These are phyloP conservation scores for Plasmodium gallinaceum DNA, from an alignment of 169 alveolate species.

Conservation along the genomic window DNA sequence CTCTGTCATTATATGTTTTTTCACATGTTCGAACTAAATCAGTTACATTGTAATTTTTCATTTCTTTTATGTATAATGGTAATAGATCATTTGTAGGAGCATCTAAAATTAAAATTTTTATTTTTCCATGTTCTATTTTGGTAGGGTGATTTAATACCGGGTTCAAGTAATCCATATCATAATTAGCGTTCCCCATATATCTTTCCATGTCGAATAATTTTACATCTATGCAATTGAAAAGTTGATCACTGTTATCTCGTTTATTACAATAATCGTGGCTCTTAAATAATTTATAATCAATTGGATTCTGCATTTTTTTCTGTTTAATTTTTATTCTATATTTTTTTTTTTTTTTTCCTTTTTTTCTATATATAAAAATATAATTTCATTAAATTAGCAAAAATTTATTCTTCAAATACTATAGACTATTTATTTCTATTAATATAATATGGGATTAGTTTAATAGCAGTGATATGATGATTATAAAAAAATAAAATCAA, in stretches of 20 bases:
- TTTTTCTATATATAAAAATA: too few relatives aligned
- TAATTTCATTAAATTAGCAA: too few relatives aligned
- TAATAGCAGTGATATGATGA: too few relatives aligned
- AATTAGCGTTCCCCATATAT: conserved; percentile 39
- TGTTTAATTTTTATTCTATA: not conserved
- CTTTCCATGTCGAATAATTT: conserved; percentile 51
- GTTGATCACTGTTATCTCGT: conserved; percentile 16
- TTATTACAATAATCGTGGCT: conserved; percentile 13
- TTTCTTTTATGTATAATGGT: conserved; percentile 86
- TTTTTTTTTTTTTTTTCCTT: conserved; percentile 2
- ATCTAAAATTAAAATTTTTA: conserved; percentile 90
- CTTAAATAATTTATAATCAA: conserved; percentile 9
- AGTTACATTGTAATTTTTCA: conserved; percentile 88
- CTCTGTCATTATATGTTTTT: conserved; percentile 87
- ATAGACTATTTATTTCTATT: too few relatives aligned
- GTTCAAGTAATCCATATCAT: conserved; percentile 60
- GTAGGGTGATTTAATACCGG: conserved; percentile 91
- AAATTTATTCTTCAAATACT: too few relatives aligned
- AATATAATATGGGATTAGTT: too few relatives aligned
- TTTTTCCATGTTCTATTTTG: conserved; percentile 87
- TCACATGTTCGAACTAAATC: conserved; percentile 94
- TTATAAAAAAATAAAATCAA: too few relatives aligned
- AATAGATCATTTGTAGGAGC: conserved; percentile 91
- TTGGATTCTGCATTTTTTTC: conserved; percentile 23
- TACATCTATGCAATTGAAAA: conserved; percentile 18